Base-by-base conservation (phyloP, 164 flowering plant genomes). In the Magnolia kwangsiensis region DNA sequence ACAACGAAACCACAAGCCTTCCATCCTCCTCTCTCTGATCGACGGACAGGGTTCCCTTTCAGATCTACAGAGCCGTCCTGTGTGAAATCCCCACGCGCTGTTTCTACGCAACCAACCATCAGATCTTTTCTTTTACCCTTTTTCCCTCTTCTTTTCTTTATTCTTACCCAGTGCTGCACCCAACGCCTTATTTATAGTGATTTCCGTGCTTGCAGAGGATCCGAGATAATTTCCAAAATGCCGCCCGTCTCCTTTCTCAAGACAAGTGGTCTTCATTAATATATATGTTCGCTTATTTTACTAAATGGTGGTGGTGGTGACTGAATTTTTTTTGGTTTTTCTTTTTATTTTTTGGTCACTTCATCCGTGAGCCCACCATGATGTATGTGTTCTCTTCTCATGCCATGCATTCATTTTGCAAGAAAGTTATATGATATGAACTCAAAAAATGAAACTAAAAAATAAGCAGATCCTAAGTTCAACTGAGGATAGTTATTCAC, bases 21-120 rank as follows among this genome's bases (percentile, higher is more conserved):
- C 80, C 77, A 78, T 63, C 80, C 72, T 5, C 80, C 80, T 24
- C 77, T 51, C 59, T 78, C 69, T 67, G 77, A 78, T 68, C 80
- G 45, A 31, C 69, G 80, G 1, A 73, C 72, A 31, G 80, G 76
- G 68, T 67, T 59, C 6, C 80, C 80, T 31, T 37, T 73, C 0
- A 77, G 76, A 72, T 77, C 80, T 66, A 77, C 80, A 19, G 76
- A 51, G 1, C 80, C 80, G 31, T 77, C 80, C 50, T 77, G 64
- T 18, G 80, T 29, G 71, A 50, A 77, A 65, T 58, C 75, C 7
- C 50, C 72, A 7, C 72, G 58, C 59, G 31, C 71, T 31, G 63
- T 1, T 63, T 69, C 78, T 59, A 55, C 49, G 64, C 64, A 18
- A 18, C 50, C 13, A 20, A 6, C 50, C 20, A 51, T 19, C 37